These are phyloP conservation scores for Sporothrix curviconia DNA, from an alignment of 2,329 filamentous ascomycete genomes.

Conservation along the genomic window DNA sequence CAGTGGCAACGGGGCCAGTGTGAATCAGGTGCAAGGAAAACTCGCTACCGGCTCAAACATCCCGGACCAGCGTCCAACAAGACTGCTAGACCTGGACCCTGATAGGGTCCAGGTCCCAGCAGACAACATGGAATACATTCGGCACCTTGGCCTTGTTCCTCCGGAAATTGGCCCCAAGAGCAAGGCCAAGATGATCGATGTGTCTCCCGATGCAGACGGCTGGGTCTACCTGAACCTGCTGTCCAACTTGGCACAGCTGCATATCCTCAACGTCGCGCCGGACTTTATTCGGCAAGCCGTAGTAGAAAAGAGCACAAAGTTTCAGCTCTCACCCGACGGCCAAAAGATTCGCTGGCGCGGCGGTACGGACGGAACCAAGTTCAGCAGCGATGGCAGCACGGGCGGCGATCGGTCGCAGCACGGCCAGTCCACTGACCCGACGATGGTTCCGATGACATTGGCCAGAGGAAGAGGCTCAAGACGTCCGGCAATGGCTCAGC, in stretches of 20 bases:
- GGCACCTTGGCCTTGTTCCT: constrained; percentile 62
- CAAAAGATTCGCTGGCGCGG: constrained; percentile 76
- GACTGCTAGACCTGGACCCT: constrained; percentile 70
- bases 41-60: constrained; percentile 34
- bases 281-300: constrained; percentile 71
- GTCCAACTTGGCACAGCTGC: constrained; percentile 74
- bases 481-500: constrained; percentile 31
- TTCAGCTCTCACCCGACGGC: constrained; percentile 72
- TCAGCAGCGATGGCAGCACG: constrained; percentile 55
- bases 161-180: constrained; percentile 45
- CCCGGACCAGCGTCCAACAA: constrained; percentile 68
- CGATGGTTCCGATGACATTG: constrained; percentile 36
- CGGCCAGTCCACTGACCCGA: constrained; percentile 44
- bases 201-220: constrained; percentile 58
- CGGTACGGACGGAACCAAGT: constrained; percentile 55
- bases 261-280: constrained; percentile 75
- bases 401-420: constrained; percentile 42
- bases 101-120: constrained; percentile 66
- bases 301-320: constrained; percentile 61
- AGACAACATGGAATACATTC: constrained; percentile 75
- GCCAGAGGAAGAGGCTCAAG: constrained; percentile 41
- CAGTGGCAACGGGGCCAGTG: constrained; percentile 22
- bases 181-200: constrained; percentile 35
- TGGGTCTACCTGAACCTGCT: constrained; percentile 81
- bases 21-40: constrained; percentile 25